These are phyloP conservation scores for Tulasnella sp. DNA, from an alignment of 768 basidiomycete species.

Conservation along the genomic window DNA sequence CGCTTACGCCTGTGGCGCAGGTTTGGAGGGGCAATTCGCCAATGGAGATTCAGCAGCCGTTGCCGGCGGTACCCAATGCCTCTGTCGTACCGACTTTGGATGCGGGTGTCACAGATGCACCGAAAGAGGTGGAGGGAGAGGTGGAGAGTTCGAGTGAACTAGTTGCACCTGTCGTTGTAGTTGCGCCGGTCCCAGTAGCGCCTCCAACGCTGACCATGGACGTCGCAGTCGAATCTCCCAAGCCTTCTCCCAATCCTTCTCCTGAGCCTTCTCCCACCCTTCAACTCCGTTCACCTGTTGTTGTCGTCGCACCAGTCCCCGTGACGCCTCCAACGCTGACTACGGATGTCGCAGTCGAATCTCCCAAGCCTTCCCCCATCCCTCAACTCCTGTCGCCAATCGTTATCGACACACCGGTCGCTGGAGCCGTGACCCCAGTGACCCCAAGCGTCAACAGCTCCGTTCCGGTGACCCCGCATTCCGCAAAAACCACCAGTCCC, in stretches of 20 bases:
- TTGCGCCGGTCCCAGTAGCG: not conserved
- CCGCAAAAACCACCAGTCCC: slow-evolving; percentile 1
- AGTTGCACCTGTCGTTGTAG: not conserved
- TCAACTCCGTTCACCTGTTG: not conserved
- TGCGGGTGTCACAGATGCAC: not conserved
- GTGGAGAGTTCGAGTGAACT: not conserved
- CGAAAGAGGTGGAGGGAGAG: not conserved
- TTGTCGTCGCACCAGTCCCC: not conserved
- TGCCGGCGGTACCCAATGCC: not conserved
- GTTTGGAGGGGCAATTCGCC: not conserved
- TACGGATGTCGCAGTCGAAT: not conserved
- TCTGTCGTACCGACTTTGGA: not conserved
- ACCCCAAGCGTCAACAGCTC: not conserved
- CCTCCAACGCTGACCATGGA: not conserved
- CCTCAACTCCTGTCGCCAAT: not conserved
- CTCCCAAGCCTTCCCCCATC: not conserved
- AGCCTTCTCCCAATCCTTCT: not conserved
- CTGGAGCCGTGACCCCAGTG: not conserved
- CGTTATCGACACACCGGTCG: not conserved
- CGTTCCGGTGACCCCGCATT: not conserved
- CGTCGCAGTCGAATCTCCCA: not conserved
- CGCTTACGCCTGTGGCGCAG: slow-evolving; percentile 2
- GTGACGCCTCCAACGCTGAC: not conserved
- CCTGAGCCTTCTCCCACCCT: no score
- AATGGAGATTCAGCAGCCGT: not conserved